Evolutionary conservation across 805 yeast genomes (phyloP).

Genomic region (Cyberlindnera mrakii): DNA sequence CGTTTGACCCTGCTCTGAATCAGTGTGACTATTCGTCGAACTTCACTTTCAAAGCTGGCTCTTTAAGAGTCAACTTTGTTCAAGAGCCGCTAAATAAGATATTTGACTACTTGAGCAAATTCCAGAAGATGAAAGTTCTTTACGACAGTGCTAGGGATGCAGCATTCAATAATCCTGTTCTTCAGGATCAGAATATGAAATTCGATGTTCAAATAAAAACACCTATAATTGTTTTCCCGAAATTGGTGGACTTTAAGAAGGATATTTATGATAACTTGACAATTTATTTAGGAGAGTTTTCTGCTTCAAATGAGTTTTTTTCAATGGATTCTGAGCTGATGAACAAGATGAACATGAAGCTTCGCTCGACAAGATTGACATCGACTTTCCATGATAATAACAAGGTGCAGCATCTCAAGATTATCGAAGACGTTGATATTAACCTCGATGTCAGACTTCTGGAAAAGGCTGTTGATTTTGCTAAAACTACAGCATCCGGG

Average conservation of each 20-base stretch:
- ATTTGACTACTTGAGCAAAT: conserved; percentile 59
- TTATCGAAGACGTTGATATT: conserved; percentile 62
- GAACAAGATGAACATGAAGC: conserved; percentile 61
- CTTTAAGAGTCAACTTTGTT: conserved; percentile 69
- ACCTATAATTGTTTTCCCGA: conserved; percentile 81
- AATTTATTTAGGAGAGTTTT: conserved; percentile 78
- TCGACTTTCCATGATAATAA: conserved; percentile 51
- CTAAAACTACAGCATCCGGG: conserved; percentile 50
- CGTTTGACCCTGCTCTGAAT: conserved; percentile 54
- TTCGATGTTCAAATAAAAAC: conserved; percentile 70
- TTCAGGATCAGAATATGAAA: conserved; percentile 54
- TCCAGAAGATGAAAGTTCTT: conserved; percentile 80
- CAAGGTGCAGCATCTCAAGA: conserved; percentile 39
- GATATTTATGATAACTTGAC: conserved; percentile 55
- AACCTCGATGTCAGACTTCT: conserved; percentile 51
- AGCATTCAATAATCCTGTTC: conserved; percentile 75
- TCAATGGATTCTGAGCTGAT: conserved; percentile 27
- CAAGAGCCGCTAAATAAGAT: conserved; percentile 75
- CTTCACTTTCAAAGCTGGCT: conserved; percentile 64
- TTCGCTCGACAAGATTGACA: conserved; percentile 63
- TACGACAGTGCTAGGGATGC: conserved; percentile 87
- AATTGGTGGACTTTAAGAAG: conserved; percentile 34
- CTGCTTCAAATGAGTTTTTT: conserved; percentile 55
- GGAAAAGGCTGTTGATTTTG: conserved; percentile 34
- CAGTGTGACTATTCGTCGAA: conserved; percentile 45